phyloP scores from a whole-genome alignment of 2,329 filamentous ascomycete species.

The Cryoendolithus antarcticus region DNA sequence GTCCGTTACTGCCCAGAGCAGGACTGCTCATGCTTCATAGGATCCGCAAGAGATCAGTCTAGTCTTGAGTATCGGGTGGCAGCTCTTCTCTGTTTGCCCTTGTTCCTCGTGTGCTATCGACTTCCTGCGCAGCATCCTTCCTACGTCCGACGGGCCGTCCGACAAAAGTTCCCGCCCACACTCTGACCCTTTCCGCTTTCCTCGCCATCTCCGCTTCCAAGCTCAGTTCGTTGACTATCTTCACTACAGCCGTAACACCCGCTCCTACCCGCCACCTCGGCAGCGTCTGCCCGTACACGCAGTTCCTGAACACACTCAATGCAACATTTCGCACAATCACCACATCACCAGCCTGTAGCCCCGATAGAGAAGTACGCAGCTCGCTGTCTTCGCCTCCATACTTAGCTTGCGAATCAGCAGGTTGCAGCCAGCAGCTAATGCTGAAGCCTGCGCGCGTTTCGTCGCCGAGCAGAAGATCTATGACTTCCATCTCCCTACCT shows the following conservation, averaged over 20 bases:
- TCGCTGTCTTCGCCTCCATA: constrained; percentile 14
- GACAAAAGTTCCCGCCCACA: constrained; percentile 67
- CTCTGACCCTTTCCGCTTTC: constrained; percentile 55
- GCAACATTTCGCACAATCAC: constrained; percentile 70
- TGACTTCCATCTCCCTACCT: constrained; percentile 44
- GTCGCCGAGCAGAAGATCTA: constrained; percentile 74
- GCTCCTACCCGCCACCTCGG: constrained; percentile 59
- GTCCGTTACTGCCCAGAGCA: no score
- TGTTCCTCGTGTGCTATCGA: constrained; percentile 4
- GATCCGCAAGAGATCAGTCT: not conserved
- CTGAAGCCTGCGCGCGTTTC: constrained; percentile 71
- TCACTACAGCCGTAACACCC: constrained; percentile 30
- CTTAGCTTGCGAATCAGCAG: constrained; percentile 18
- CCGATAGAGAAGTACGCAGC: constrained; percentile 30
- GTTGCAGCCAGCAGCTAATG: constrained; percentile 70
- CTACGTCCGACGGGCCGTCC: constrained; percentile 16
- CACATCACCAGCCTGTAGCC: constrained; percentile 59
- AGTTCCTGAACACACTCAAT: constrained; percentile 59
- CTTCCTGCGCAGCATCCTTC: no score
- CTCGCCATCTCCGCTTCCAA: constrained; percentile 25
- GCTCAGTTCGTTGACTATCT: no score
- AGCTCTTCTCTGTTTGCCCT: constrained; percentile 11
- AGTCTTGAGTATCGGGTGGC: constrained; percentile 21
- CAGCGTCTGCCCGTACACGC: constrained; percentile 76
- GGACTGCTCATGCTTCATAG: no score